phyloP scores from a whole-genome alignment of 371 early-diverging fungal species.

The Haplosporangium sp. region DNA sequence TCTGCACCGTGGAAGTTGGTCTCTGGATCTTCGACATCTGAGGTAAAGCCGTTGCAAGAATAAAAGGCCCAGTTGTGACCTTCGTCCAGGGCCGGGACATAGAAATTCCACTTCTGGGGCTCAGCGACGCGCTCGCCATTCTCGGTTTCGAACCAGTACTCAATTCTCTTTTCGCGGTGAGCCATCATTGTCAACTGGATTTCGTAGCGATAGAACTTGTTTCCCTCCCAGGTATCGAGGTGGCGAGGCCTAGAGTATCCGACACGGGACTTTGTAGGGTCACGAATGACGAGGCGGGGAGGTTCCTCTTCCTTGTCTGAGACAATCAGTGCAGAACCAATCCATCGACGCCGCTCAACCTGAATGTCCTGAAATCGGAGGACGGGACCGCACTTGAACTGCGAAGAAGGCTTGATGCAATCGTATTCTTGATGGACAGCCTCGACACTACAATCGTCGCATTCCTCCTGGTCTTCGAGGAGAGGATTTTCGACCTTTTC shows the following conservation, averaged over 20 bases:
- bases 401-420: conserved; percentile 26
- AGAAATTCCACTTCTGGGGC: conserved; percentile 52
- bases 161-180: conserved; percentile 47
- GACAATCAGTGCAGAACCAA: conserved; percentile 47
- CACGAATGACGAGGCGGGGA: conserved; percentile 43
- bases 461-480: conserved; percentile 38
- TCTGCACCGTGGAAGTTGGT: conserved; percentile 67
- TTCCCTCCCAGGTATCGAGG: conserved; percentile 46
- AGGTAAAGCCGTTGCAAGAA: conserved; percentile 53
- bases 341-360: conserved; percentile 36
- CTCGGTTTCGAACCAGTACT: conserved; percentile 53
- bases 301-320: conserved; percentile 33
- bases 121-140: conserved; percentile 16
- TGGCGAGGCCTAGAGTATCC: conserved; percentile 28
- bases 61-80: conserved; percentile 52
- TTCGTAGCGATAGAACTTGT: conserved; percentile 48
- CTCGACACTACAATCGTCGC: conserved; percentile 33
- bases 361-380: conserved; percentile 43
- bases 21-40: conserved; percentile 44
- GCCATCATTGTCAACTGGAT: conserved; percentile 35
- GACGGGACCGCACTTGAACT: conserved; percentile 50
- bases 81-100: conserved; percentile 50
- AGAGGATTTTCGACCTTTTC: conserved; percentile 19
- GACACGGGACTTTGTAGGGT: conserved; percentile 39
- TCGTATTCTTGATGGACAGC: conserved; percentile 36